Base-by-base conservation (phyloP, 768 basidiomycete genomes). In the Dendrothele bispora region DNA sequence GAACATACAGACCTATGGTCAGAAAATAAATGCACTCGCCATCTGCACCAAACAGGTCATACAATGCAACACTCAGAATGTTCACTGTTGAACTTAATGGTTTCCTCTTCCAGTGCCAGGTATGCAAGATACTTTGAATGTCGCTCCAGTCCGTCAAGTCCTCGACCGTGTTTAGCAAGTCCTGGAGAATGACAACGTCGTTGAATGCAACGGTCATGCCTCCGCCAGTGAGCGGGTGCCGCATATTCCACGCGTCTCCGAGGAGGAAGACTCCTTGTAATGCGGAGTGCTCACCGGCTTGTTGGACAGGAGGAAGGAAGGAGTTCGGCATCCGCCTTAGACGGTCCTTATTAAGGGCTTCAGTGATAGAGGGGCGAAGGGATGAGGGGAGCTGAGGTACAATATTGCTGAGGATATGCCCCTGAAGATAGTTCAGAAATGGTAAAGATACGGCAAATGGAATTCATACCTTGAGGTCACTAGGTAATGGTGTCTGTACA, bases 201-300 rank as follows among this genome's bases (percentile, higher is more conserved):
- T 83, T 78, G 39, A 98, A 72, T 2, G 93, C 94, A 30, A 98
- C 95, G 0, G 94, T 95, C 97, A 99, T 99, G 5, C 97, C 97
- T 10, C 94, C 93, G 5, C 97, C 97, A 0, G 97, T 99, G 18
- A 99, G 77, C 2, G 97, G 97, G 65, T 99, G 97, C 1, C 97
- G 89, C 95, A 98, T 98, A 63, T 98, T 99, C 88, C 92, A 95
- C 2, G 95, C 84, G 62, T 98, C 97, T 2, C 97, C 97, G 27
- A 97, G 73, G 52, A 98, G 82, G 49, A 99, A 70, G 8, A 82
- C 83, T 21, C 42, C 41, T 26, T 51, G 24, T 25, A 35, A 49
- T 22, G 39, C 46, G 11, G 12, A 8, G 35, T 38, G 29, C 24
- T 38, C 39, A 10, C 25, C 25, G 22, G 37, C 46, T 61, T 95